These are phyloP conservation scores for Marasmius fiardii DNA, from an alignment of 1,284 basidiomycete species.

Conservation along the genomic window DNA sequence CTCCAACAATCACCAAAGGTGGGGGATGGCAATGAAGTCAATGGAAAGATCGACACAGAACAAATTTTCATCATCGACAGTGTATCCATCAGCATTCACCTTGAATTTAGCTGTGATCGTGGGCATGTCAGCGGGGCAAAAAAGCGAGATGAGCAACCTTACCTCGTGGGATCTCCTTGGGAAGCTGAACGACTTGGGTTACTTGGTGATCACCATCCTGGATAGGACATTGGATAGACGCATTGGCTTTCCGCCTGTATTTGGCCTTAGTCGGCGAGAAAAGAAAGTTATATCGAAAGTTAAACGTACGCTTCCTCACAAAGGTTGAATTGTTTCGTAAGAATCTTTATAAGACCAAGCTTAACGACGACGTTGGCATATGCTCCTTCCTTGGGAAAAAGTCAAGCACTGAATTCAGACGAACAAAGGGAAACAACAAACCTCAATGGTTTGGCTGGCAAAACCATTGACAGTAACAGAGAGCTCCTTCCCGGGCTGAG, in stretches of 20 bases:
- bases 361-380: constrained; percentile 87
- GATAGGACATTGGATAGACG: constrained; percentile 78
- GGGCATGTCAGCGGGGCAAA: background rate
- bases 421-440: constrained; percentile 28
- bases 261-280: constrained; percentile 10
- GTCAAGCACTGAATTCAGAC: constrained; percentile 4
- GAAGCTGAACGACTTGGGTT: constrained; percentile 77
- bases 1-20: constrained; percentile 21
- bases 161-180: constrained; percentile 89
- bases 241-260: constrained; percentile 62
- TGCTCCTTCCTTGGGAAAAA: constrained; percentile 72
- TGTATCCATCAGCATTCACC: constrained; percentile 73
- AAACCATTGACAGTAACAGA: constrained; percentile 74
- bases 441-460: constrained; percentile 63
- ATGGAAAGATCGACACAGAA: constrained; percentile 80
- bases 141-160: constrained; percentile 20
- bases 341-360: constrained; percentile 82
- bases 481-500: constrained; percentile 76
- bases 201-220: constrained; percentile 67
- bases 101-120: constrained; percentile 76
- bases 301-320: constrained; percentile 88
- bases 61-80: constrained; percentile 75
- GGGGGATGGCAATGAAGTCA: constrained; percentile 62
- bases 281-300: background rate
- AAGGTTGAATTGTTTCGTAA: constrained; percentile 80